Conservation (phyloP, 169 alveolate species). For the Cryptosporidium felis region DNA sequence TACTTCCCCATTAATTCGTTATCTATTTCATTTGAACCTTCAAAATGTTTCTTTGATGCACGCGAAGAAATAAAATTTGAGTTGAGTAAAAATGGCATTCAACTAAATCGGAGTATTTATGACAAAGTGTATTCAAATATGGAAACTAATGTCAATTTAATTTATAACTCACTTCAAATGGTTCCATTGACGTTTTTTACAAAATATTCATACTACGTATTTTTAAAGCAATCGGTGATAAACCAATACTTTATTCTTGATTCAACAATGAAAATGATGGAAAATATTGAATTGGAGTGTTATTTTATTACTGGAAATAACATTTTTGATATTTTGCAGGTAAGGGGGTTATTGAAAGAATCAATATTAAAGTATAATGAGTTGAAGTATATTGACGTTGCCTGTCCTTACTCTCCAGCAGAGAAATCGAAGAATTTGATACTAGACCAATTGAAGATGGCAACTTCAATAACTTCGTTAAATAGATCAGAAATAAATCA, state of each 20-base stretch:
- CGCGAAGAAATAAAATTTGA: conserved; percentile 12
- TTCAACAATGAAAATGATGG: neutral
- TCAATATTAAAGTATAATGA: neutral
- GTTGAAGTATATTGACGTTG: conserved; percentile 2
- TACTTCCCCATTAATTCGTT: conserved; percentile 75
- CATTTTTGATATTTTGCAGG: neutral
- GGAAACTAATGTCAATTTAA: neutral
- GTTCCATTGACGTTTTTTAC: conserved; percentile 3
- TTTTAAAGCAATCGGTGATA: conserved; percentile 24
- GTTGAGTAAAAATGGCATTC: neutral
- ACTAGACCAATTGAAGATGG: neutral
- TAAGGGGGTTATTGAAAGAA: neutral
- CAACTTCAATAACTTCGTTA: neutral
- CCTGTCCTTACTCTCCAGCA: conserved; percentile 31
- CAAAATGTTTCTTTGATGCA: conserved; percentile 73
- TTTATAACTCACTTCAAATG: neutral
- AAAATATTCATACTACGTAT: conserved; percentile 23
- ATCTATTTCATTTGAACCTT: conserved; percentile 72
- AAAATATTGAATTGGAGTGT: conserved; percentile 1
- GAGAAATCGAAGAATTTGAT: conserved; percentile 1
- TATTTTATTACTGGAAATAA: conserved; percentile 11
- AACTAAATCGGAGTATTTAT: neutral
- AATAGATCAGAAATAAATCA: neutral
- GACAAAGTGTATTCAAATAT: neutral
- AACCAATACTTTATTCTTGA: conserved; percentile 26